Percentiles rank a stretch among this genome's conserved stretches.
These are phyloP conservation scores for Skeletonema marinoi DNA, from an alignment of 108 stramenopile species.

Conservation along the genomic window DNA sequence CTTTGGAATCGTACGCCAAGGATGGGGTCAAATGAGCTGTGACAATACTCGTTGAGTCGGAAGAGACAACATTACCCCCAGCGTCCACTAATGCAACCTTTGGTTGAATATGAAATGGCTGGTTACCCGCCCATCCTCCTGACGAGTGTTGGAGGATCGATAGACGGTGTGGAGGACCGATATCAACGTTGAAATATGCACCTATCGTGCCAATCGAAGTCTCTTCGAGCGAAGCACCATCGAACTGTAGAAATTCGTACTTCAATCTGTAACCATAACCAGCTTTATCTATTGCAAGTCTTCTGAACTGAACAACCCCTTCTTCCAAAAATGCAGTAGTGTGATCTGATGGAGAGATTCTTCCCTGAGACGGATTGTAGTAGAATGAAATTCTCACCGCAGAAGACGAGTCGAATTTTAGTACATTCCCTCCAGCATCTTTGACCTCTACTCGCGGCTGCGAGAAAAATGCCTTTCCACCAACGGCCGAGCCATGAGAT, in stretches of 20 bases:
- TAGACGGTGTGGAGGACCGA: constrained; percentile 37
- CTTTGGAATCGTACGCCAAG: constrained; percentile 16
- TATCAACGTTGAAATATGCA: constrained; percentile 37
- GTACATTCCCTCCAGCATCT: constrained; percentile 51
- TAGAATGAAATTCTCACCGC: constrained; percentile 33
- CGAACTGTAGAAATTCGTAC: constrained; percentile 27
- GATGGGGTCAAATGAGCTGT: constrained; percentile 37
- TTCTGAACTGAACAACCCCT: constrained; percentile 39
- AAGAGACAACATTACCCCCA: constrained; percentile 47
- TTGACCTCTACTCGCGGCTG: constrained; percentile 48
- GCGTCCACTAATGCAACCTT: constrained; percentile 46
- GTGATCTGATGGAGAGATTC: constrained; percentile 10
- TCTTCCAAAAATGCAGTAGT: constrained; percentile 24
- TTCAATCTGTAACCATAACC: constrained; percentile 39
- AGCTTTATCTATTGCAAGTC: constrained; percentile 44
- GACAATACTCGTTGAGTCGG: constrained; percentile 18
- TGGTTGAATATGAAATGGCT: constrained; percentile 54
- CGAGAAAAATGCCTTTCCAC: constrained; percentile 43
- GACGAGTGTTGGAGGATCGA: constrained; percentile 26
- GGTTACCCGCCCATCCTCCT: constrained; percentile 54
- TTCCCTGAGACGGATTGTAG: constrained; percentile 43
- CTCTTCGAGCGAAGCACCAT: background rate
- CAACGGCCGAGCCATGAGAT: constrained; percentile 33
- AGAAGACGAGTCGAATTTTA: constrained; percentile 39
- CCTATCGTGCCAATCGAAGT: constrained; percentile 27